Percentiles rank a stretch among this genome's conserved stretches.
These are phyloP conservation scores for Ophiostoma piceae DNA, from an alignment of 2,329 filamentous ascomycete genomes.

Conservation along the genomic window DNA sequence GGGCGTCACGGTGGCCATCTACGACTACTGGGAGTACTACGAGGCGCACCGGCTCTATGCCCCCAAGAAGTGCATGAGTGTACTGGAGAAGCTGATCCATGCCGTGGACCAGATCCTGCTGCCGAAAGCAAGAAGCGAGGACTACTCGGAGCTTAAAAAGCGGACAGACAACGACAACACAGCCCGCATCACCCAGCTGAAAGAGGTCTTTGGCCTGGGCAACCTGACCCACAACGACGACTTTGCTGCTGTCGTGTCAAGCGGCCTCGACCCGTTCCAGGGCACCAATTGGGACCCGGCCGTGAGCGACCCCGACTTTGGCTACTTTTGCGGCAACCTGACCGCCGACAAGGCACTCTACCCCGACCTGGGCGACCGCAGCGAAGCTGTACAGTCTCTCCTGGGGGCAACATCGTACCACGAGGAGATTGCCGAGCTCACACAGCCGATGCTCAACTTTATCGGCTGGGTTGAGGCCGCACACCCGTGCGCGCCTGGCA, in stretches of 20 bases:
- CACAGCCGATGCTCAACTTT: conserved; percentile 47
- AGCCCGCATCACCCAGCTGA: conserved; percentile 33
- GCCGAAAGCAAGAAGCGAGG: conserved; percentile 30
- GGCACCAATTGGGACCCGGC: conserved; percentile 51
- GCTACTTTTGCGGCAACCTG: conserved; percentile 45
- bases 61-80: conserved; percentile 57
- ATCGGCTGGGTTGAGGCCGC: conserved; percentile 42
- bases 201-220: conserved; percentile 43
- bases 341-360: conserved; percentile 41
- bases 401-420: conserved; percentile 41
- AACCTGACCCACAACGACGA: conserved; percentile 44
- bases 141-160: conserved; percentile 37
- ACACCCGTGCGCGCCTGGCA: conserved; percentile 28
- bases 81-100: conserved; percentile 54
- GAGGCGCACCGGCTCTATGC: conserved; percentile 47
- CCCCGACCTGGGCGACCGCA: conserved; percentile 37
- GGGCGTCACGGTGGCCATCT: conserved; percentile 70
- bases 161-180: not conserved
- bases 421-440: conserved; percentile 34
- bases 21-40: conserved; percentile 65
- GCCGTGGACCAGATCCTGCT: conserved; percentile 50
- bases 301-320: conserved; percentile 40
- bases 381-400: conserved; percentile 37
- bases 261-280: conserved; percentile 44
- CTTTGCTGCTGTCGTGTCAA: conserved; percentile 43